Percentiles rank a stretch among this genome's conserved stretches.
phyloP scores from a whole-genome alignment of 768 basidiomycete species.

The Pulveroboletus frians region DNA sequence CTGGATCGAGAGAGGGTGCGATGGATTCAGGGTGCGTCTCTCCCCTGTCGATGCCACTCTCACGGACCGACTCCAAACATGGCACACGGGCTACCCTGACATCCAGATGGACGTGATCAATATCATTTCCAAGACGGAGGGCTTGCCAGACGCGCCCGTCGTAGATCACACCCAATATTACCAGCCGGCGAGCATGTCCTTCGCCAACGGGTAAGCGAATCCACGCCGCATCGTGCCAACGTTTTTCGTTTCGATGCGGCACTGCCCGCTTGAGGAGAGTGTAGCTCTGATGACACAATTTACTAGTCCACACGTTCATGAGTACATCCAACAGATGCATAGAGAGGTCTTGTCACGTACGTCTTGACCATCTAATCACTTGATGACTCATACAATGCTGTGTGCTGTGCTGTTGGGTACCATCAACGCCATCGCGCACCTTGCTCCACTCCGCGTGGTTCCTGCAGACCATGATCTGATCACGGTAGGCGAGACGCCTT shows the following conservation, averaged over 20 bases:
- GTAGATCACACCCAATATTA: constrained; percentile 44
- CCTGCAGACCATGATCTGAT: constrained; percentile 49
- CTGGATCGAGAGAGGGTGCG: constrained; percentile 70
- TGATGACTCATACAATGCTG: constrained; percentile 6
- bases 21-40: constrained; percentile 60
- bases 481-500: constrained; percentile 62
- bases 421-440: neutral
- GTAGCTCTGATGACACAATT: neutral
- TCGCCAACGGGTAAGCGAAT: constrained; percentile 51
- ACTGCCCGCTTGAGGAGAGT: constrained; percentile 4
- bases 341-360: constrained; percentile 52
- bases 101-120: constrained; percentile 68
- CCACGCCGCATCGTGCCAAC: constrained; percentile 5
- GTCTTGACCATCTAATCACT: constrained; percentile 24
- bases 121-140: constrained; percentile 55
- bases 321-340: constrained; percentile 66
- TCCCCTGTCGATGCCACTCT: neutral
- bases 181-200: constrained; percentile 50
- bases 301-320: constrained; percentile 58
- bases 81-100: neutral
- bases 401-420: neutral
- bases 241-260: neutral
- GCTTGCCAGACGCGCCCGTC: constrained; percentile 63
- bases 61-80: constrained; percentile 1
- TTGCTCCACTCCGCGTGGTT: constrained; percentile 6